Conservation (phyloP, 805 yeast genomes). For the Zygotorulaspora sp. region DNA sequence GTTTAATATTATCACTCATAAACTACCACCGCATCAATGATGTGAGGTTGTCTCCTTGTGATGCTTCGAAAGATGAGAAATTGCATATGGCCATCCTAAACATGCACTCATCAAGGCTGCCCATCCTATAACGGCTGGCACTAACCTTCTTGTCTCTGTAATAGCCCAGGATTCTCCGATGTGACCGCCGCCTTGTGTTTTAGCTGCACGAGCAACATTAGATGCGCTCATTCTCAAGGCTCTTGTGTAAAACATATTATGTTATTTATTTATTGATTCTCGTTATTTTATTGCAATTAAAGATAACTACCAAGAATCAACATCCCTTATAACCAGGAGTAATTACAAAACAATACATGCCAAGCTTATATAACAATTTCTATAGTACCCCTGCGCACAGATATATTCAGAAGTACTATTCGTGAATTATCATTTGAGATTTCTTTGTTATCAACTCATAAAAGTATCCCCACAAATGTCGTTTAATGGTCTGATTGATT, state of each 20-base stretch:
- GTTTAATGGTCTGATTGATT: too few relatives aligned
- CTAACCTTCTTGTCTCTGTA: conserved; percentile 26
- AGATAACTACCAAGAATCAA: too few relatives aligned
- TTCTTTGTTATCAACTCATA: too few relatives aligned
- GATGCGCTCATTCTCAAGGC: conserved; percentile 21
- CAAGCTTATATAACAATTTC: too few relatives aligned
- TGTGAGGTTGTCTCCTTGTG: conserved; percentile 1
- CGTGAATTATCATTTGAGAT: too few relatives aligned
- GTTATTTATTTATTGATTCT: neutral
- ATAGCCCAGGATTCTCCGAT: conserved; percentile 23
- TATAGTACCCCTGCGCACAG: too few relatives aligned
- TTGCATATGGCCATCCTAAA: conserved; percentile 30
- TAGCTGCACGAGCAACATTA: conserved; percentile 12
- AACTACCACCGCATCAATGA: neutral
- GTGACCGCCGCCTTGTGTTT: conserved; percentile 15
- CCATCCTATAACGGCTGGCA: conserved; percentile 22
- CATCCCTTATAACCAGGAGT: neutral
- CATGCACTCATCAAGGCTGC: conserved; percentile 14
- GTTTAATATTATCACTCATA: neutral
- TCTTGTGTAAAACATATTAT: conserved; percentile 20
- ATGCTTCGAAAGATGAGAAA: conserved; percentile 7
- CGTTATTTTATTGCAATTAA: neutral
- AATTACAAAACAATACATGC: too few relatives aligned
- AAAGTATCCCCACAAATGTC: too few relatives aligned
- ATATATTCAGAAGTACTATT: too few relatives aligned